Base-by-base conservation (phyloP, 441 rosid genomes). In the Pelargonium citronellum region DNA sequence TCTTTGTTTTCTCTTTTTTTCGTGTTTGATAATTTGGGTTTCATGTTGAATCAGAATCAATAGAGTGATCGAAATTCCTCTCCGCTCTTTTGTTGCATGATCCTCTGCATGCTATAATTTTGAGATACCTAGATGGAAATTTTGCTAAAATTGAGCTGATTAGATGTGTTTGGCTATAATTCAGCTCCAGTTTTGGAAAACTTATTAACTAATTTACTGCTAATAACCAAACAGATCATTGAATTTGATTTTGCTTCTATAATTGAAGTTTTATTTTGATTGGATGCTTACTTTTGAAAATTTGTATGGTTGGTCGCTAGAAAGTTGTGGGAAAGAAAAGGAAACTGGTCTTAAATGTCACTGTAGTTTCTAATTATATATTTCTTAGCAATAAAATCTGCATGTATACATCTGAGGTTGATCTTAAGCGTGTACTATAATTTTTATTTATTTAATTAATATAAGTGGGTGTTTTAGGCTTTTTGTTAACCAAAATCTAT, bases 41-140 rank as follows among this genome's bases (percentile, higher is more conserved):
- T 53, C 27, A 2, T 0, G 27, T 24, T 24, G 27, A 5, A n/a
- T 53, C n/a, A 15, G 57, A 51, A 51, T 51, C 17, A n/a, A 51
- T 5, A 13, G 57, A n/a, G 57, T 13, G 17, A 7, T 51, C 15
- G 0, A 53, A 15, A 53, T 53, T 53, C 5, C 20, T 5, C 58
- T 13, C 20, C 17, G 16, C 15, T 53, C 8, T 53, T 53, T n/a
- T 15, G 58, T 53, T 24, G 27, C 27, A 24, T 24, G 27, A 24
- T 24, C 27, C 27, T 24, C 27, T 53, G 58, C 58, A 53, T 53
- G 58, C 58, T 53, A 3, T 53, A 7, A 53, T 53, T 53, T 53
- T 53, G 17, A 51, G 16, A 51, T 51, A 51, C 57, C 58, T 24
- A 53, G 58, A 53, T 15, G 58, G 58, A 53, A 53, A n/a, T n/a